Conservation (phyloP, 164 flowering plant species). For the Liriodendron chinense region DNA sequence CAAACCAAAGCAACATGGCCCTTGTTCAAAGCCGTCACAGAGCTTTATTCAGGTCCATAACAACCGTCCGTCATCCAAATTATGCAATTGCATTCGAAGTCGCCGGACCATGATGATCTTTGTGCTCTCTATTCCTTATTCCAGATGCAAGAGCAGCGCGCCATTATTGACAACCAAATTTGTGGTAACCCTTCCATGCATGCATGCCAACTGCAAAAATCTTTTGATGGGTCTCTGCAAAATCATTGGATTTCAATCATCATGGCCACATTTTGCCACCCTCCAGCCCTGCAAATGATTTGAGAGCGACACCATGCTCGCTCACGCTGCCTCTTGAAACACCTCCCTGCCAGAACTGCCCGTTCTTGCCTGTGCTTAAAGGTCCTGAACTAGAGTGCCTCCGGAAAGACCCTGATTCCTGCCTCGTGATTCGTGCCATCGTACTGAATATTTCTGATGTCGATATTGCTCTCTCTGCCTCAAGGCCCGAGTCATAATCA, state of each 20-base stretch:
- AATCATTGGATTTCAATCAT: not conserved
- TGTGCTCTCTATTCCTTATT: not conserved
- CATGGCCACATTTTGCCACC: not conserved
- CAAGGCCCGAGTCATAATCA: conserved; percentile 32
- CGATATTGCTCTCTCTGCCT: conserved; percentile 46
- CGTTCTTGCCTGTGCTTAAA: conserved; percentile 37
- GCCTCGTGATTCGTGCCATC: conserved; percentile 34
- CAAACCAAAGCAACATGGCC: not conserved
- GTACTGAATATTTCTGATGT: conserved; percentile 51
- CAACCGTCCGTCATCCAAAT: not conserved
- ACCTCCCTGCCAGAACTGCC: conserved; percentile 53
- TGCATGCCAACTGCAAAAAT: not conserved
- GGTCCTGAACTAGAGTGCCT: conserved; percentile 77
- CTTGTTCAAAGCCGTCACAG: not conserved
- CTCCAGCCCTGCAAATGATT: conserved; percentile 12
- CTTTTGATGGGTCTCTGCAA: not conserved
- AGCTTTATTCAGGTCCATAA: not conserved
- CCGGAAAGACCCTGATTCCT: conserved; percentile 53
- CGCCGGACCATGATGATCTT: not conserved
- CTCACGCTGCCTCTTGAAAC: conserved; percentile 56
- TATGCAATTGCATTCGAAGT: not conserved
- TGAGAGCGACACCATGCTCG: conserved; percentile 46
- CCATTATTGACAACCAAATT: conserved; percentile 4
- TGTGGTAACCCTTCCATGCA: not conserved
- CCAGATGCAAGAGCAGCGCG: not conserved